Evolutionary conservation across 164 flowering plant species (phyloP).

Genomic region (Paratinospora sagittata): DNA sequence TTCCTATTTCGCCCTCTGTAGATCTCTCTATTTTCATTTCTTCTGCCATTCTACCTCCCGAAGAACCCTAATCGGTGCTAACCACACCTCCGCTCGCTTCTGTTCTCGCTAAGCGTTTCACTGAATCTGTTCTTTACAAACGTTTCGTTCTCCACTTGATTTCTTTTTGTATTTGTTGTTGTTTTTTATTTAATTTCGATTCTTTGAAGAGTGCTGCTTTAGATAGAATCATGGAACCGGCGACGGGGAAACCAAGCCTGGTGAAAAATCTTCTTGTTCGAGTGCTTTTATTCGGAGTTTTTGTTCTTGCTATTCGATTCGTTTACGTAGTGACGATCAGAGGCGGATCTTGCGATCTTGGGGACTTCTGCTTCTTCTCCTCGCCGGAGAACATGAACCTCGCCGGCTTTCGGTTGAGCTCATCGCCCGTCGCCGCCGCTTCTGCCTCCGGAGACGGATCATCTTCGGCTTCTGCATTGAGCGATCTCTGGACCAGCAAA

Average conservation of each 20-base stretch:
- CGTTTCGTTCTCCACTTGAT: neutral
- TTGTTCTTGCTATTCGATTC: slow-evolving; percentile 47
- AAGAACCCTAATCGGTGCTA: slow-evolving; percentile 65
- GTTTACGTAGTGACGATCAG: slow-evolving; percentile 57
- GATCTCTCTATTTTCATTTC: slow-evolving; percentile 24
- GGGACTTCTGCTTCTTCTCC: slow-evolving; percentile 80
- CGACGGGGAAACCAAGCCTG: slow-evolving; percentile 35
- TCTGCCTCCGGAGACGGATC: neutral
- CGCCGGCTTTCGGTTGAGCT: slow-evolving; percentile 22
- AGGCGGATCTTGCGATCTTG: slow-evolving; percentile 65
- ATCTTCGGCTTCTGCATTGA: slow-evolving; percentile 11
- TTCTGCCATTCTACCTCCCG: slow-evolving; percentile 6
- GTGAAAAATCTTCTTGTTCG: slow-evolving; percentile 54
- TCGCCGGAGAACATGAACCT: slow-evolving; percentile 40
- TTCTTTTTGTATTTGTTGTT: neutral
- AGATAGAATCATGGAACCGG: slow-evolving; percentile 38
- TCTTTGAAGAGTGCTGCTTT: neutral
- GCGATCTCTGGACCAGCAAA: slow-evolving; percentile 47
- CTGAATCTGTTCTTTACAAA: too few relatives aligned
- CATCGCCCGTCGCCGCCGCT: slow-evolving; percentile 14
- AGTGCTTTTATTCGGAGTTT: slow-evolving; percentile 44
- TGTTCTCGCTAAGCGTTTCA: slow-evolving; percentile 52
- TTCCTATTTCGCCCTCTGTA: slow-evolving; percentile 32
- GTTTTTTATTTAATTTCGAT: neutral
- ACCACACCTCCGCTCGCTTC: slow-evolving; percentile 93